Percentiles rank a stretch among this genome's conserved stretches.
phyloP scores from a whole-genome alignment of 83 land plant species.

The Thuja plicata region DNA sequence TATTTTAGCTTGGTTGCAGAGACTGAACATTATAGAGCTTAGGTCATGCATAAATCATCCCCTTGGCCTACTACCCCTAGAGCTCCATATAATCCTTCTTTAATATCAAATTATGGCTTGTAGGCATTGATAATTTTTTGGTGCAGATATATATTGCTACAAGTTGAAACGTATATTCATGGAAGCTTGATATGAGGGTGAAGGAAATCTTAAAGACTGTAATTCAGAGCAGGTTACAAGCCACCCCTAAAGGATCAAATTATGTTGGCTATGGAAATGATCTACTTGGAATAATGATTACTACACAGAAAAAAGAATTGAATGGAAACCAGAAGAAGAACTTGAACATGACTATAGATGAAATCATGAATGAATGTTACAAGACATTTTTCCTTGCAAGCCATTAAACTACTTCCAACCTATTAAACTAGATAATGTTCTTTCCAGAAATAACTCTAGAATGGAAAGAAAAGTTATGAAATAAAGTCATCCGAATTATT shows the following conservation, averaged over 20 bases:
- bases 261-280: constrained; percentile 34
- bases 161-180: constrained; percentile 17
- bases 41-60: neutral
- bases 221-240: constrained; percentile 24
- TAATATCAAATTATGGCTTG: neutral
- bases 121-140: neutral
- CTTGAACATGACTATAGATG: constrained; percentile 22
- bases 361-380: constrained; percentile 43
- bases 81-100: neutral
- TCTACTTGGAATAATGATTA: constrained; percentile 50
- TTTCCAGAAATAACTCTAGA: constrained; percentile 34
- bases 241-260: neutral
- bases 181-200: constrained; percentile 30
- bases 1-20: neutral
- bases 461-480: constrained; percentile 47
- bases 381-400: constrained; percentile 55
- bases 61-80: neutral
- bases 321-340: neutral
- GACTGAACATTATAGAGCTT: neutral
- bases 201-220: constrained; percentile 23
- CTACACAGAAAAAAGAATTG: constrained; percentile 8
- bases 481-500: constrained; percentile 33
- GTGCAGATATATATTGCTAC: constrained; percentile 41
- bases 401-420: constrained; percentile 33
- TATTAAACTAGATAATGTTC: constrained; percentile 31